Conservation (phyloP, 345 rosid species). For the Brassica napus region Da-Ae NC_063440.1:14756001-14756500, state of each 20-base stretch:
- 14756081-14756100: slow-evolving; percentile 95
- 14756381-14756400: too few species aligned
- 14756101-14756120: slow-evolving; percentile 97
- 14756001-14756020: too few species aligned
- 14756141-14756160: slow-evolving; percentile 45
- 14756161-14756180: background rate
- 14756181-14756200: background rate
- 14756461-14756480: background rate
- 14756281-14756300: too few species aligned
- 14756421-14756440: background rate
- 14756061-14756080: slow-evolving; percentile 89
- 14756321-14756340: too few species aligned
- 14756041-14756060: slow-evolving; percentile 94
- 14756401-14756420: background rate
- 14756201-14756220: background rate
- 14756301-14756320: too few species aligned
- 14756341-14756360: too few species aligned
- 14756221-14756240: background rate
- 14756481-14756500: background rate
- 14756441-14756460: background rate
- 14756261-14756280: background rate
- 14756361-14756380: too few species aligned
- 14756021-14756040: too few species aligned
- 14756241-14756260: background rate
- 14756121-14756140: slow-evolving; percentile 92